Conservation (phyloP, 2,329 filamentous ascomycete genomes). For the Neofusicoccum cordaticola region DNA sequence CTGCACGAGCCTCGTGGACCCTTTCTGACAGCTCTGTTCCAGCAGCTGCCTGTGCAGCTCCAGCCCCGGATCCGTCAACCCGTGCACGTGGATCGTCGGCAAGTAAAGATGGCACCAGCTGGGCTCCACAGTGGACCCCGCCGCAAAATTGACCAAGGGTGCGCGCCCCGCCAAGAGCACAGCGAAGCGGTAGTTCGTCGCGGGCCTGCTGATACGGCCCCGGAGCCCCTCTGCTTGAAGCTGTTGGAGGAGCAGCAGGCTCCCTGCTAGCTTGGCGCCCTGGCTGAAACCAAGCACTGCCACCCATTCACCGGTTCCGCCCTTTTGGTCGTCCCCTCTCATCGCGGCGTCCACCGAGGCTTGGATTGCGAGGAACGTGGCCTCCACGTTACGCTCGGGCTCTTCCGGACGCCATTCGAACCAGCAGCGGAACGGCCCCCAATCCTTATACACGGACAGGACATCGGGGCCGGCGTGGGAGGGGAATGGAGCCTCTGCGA, state of each 20-base stretch:
- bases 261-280: conserved; percentile 47
- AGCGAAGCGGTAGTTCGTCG: not conserved
- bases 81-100: conserved; percentile 68
- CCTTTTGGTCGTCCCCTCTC: conserved; percentile 40
- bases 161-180: conserved; percentile 60
- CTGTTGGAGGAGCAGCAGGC: conserved; percentile 38
- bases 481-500: conserved; percentile 66
- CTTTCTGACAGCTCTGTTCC: conserved; percentile 58
- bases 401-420: conserved; percentile 37
- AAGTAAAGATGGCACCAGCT: no score
- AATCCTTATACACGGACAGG: conserved; percentile 61
- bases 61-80: conserved; percentile 58
- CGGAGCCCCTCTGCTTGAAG: no score
- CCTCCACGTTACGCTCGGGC: conserved; percentile 50
- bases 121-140: no score
- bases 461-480: conserved; percentile 62
- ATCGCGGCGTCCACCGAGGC: conserved; percentile 36
- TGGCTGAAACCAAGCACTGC: conserved; percentile 51
- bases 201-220: no score
- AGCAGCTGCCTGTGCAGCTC: conserved; percentile 57
- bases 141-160: conserved; percentile 42
- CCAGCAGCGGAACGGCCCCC: conserved; percentile 58
- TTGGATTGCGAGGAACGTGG: conserved; percentile 16
- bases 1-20: conserved; percentile 58
- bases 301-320: conserved; percentile 45